A percentile compares a stretch with the other conserved stretches of the same genome.
phyloP scores from a whole-genome alignment of 1,139 yeast species.

The Lodderomyces parapsilosis region DNA sequence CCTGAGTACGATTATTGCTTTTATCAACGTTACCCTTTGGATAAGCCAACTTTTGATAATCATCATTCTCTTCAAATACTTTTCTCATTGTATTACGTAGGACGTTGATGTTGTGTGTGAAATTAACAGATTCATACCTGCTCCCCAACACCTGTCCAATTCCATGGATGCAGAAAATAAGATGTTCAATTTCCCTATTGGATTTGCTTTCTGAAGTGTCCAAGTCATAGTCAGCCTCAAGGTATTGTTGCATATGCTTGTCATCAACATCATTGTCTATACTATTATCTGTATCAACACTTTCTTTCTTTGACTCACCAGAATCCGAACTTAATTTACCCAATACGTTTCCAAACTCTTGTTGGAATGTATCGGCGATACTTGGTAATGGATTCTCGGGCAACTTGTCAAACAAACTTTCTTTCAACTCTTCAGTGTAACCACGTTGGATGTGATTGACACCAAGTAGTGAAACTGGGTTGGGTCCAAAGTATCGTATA shows the following conservation, averaged over 20 bases:
- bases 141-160: conserved; percentile 88
- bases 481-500: conserved; percentile 37
- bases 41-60: conserved; percentile 40
- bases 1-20: conserved; percentile 66
- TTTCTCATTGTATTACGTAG: conserved; percentile 63
- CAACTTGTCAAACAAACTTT: conserved; percentile 28
- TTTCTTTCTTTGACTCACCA: conserved; percentile 5
- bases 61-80: conserved; percentile 49
- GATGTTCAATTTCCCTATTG: conserved; percentile 67
- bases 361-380: conserved; percentile 29
- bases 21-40: conserved; percentile 20
- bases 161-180: conserved; percentile 87
- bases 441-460: conserved; percentile 43
- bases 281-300: conserved; percentile 11
- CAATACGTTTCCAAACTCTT: conserved; percentile 28
- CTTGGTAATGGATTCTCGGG: conserved; percentile 30
- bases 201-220: conserved; percentile 32
- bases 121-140: conserved; percentile 77
- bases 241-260: conserved; percentile 38
- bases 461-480: conserved; percentile 30
- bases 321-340: conserved; percentile 4
- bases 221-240: conserved; percentile 53
- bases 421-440: conserved; percentile 27
- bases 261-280: conserved; percentile 19
- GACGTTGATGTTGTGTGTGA: conserved; percentile 79